Base-by-base conservation (phyloP, 495 filamentous ascomycete species). In the Daldinia concentrica region DNA sequence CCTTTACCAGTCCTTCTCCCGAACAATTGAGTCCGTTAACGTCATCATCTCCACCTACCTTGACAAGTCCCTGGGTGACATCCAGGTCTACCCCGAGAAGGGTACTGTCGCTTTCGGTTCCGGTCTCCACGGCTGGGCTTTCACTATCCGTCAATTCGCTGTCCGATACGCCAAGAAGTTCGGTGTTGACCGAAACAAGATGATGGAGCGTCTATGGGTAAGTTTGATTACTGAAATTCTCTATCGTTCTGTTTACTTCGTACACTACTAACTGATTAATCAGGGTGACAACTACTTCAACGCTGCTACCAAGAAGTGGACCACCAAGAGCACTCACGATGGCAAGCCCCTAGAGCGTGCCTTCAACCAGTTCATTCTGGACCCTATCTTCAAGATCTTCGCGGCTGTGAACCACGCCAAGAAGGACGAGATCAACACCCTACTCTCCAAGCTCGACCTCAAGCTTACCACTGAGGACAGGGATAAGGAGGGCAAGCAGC, bases 341-440 rank as follows among this genome's bases (percentile, higher is more conserved):
- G 94, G 93, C 78, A 90, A 97, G 86, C 80, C 84, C 68, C 88
- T 97, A 50, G 96, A 98, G 88, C 95, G 95, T 90, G 92, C 95
- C 72, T 99, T 99, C 93, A 96, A 94, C 85, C 88, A 91, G 86
- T 98, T 99, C 88, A 97, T 98, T 79, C 83, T 99, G 74, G 95
- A 98, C 85, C 95, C 95, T 76, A 99, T 99, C 86, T 99, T 98
- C 93, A 92, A 91, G 85, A 95, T 99, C 85, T 99, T 99, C 87
- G 74, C 84, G 48, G 90, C 92, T 62, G 88, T 98, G 83, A 98
- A 94, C 93, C 95, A 98, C 89, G 93, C 93, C 90, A 97, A 97
- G 89, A 95, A 93, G 85, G 95, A 98, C 6, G 92, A 99, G 85
- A 89, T 94, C 78, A 77, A 85, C 74, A 90, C 80, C 59, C 90